A percentile compares a stretch with the other conserved stretches of the same genome.
Conservation (phyloP, 176 grass and related monocot species). For the Carex cristatella region DNA sequence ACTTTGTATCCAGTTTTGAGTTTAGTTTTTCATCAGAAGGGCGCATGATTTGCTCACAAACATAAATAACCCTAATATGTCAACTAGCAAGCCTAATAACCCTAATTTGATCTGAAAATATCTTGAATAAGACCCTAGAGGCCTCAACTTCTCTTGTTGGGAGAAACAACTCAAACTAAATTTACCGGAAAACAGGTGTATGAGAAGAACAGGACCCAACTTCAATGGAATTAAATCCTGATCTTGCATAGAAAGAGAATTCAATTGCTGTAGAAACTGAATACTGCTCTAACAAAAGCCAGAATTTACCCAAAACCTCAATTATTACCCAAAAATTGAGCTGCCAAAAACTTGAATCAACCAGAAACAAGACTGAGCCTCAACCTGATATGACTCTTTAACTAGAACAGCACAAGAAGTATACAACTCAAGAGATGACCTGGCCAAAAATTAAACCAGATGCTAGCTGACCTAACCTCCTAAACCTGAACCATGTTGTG, state of each 20-base stretch:
- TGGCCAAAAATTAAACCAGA: background rate
- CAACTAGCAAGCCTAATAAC: background rate
- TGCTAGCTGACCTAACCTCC: background rate
- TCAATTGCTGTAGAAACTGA: background rate
- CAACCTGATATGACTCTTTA: background rate
- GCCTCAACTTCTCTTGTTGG: background rate
- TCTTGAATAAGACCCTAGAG: background rate
- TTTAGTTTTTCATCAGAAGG: background rate
- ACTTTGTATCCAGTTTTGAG: background rate
- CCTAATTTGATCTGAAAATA: background rate
- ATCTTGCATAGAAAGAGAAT: background rate
- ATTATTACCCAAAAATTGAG: background rate
- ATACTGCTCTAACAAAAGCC: background rate
- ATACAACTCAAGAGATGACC: background rate
- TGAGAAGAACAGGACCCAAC: background rate
- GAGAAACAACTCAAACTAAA: background rate
- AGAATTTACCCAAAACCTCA: background rate
- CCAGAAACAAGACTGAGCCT: background rate
- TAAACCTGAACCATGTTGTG: background rate
- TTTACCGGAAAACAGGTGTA: background rate
- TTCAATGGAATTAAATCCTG: background rate
- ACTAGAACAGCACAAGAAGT: background rate
- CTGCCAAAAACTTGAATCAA: background rate
- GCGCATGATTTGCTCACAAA: background rate
- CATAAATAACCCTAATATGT: background rate